Evolutionary conservation across 148 eudicot species (phyloP).

Genomic region (Vaccinium myrtillus): DNA sequence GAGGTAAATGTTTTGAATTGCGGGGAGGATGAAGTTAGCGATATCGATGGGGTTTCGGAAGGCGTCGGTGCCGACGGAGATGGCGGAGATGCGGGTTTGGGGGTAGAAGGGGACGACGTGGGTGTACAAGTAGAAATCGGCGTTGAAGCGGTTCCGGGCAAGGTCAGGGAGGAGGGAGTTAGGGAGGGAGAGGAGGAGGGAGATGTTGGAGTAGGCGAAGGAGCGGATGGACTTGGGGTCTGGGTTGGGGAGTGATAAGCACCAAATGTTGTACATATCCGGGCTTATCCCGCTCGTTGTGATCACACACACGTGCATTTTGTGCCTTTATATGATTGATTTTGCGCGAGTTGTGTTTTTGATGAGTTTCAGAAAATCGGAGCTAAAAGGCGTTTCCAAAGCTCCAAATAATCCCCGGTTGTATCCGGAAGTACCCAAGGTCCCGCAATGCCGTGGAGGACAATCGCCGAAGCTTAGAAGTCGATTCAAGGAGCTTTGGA

Average conservation of each 20-base stretch:
- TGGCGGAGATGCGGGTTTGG: constrained; percentile 53
- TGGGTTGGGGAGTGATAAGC: constrained; percentile 45
- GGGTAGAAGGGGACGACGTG: constrained; percentile 87
- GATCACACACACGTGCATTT: no score
- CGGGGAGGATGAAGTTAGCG: constrained; percentile 46
- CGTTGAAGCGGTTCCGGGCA: constrained; percentile 58
- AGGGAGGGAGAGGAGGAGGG: constrained; percentile 72
- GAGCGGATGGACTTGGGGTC: constrained; percentile 50
- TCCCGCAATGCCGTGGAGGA: no score
- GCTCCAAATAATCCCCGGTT: no score
- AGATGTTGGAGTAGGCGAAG: constrained; percentile 64
- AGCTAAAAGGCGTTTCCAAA: no score
- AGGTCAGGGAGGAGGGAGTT: constrained; percentile 52
- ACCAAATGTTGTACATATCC: no score
- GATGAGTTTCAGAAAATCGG: no score
- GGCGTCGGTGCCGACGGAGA: constrained; percentile 57
- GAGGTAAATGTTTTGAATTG: constrained; percentile 51
- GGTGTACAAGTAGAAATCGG: constrained; percentile 49
- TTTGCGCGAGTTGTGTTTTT: no score
- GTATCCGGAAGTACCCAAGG: no score
- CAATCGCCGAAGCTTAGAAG: no score
- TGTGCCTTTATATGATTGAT: no score
- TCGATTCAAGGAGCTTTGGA: no score
- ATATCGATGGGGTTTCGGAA: constrained; percentile 24
- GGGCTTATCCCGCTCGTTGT: no score